Evolutionary conservation across 148 eudicot genomes (phyloP), one percentile per base, ranked within the genome.

Genomic region (Amaranthus cruentus): DNA sequence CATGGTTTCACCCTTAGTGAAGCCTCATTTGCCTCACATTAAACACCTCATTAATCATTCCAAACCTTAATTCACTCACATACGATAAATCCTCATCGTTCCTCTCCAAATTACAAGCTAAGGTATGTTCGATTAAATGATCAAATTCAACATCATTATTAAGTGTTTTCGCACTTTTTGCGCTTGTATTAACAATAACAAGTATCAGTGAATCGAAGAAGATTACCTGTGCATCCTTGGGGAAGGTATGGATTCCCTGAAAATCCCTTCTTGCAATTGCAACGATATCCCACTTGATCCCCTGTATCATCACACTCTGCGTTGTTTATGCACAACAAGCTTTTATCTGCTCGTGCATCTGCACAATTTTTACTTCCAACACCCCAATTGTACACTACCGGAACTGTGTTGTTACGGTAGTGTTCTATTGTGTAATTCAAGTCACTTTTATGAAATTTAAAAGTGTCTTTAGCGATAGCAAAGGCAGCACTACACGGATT

Each of bases 401-500:
- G 52, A 44, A 63, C 7, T 56, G 12, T 12, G 4, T 10, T 2
- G 4, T 2, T 4, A 10, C 6, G 15, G 2, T 56, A 10, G n/a
- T 11, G 6, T 1, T 56, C 50, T 63, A 15, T 4, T 43, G 5
- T 46, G n/a, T 43, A 15, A 47, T 15, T 65, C 5, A 65, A 47
- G 47, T 65, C 15, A 21, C 5, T 65, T 65, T n/a, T 60, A 60
- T 21, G 3, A 12, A 53, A 73, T 38, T 4, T 46, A 43, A 53
- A 73, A 7, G 51, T n/a, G 9, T 78, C 62, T 3, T 15, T 78
- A 1, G 76, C 77, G 4, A 65, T 71, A 52, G 73, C 60, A 51
- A 46, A 74, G 2, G 82, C 82, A 2, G n/a, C 58, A 9, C 81
- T 74, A 42, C 81, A 79, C 1, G 73, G 81, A n/a, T 67, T 72